phyloP scores from a whole-genome alignment of 768 basidiomycete genomes.

The Lyophyllum decastes region DNA sequence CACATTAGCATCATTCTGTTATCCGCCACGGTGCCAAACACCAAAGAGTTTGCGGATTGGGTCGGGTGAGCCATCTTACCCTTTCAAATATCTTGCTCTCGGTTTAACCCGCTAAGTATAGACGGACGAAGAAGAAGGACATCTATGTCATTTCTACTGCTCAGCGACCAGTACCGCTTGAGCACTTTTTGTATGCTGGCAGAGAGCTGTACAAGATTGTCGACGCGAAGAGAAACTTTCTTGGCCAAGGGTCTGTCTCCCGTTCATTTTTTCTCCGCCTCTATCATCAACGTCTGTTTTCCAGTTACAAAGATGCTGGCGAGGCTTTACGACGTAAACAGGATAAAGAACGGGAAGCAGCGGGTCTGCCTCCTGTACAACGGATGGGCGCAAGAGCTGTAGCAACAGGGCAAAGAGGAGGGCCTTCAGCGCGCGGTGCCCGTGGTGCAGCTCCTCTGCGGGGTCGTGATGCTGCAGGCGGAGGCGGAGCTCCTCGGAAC shows the following conservation, averaged over 20 bases:
- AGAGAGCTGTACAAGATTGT: slow-evolving; percentile 93
- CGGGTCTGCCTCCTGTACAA: slow-evolving; percentile 85
- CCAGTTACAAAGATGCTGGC: slow-evolving; percentile 86
- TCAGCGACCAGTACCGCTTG: slow-evolving; percentile 94
- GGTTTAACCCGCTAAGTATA: slow-evolving; percentile 31
- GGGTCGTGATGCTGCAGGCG: slow-evolving; percentile 48
- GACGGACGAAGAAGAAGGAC: slow-evolving; percentile 98
- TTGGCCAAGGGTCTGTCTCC: slow-evolving; percentile 63
- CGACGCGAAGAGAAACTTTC: slow-evolving; percentile 74
- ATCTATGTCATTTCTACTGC: slow-evolving; percentile 98
- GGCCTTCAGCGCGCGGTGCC: slow-evolving; percentile 42
- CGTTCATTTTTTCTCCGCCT: not conserved
- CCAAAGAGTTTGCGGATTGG: slow-evolving; percentile 98
- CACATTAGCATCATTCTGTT: slow-evolving; percentile 97
- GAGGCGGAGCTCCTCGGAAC: slow-evolving; percentile 45
- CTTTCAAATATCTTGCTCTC: not conserved
- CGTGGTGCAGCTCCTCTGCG: slow-evolving; percentile 34
- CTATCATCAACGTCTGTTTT: not conserved
- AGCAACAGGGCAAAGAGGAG: slow-evolving; percentile 55
- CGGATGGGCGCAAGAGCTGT: slow-evolving; percentile 81
- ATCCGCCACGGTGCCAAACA: slow-evolving; percentile 97
- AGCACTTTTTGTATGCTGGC: slow-evolving; percentile 96
- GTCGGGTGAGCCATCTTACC: slow-evolving; percentile 74
- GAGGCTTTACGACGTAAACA: slow-evolving; percentile 92
- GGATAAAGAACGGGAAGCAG: slow-evolving; percentile 97